Evolutionary conservation across 2,329 filamentous ascomycete genomes (phyloP).

Genomic region (Pseudopyricularia cyperi): DNA sequence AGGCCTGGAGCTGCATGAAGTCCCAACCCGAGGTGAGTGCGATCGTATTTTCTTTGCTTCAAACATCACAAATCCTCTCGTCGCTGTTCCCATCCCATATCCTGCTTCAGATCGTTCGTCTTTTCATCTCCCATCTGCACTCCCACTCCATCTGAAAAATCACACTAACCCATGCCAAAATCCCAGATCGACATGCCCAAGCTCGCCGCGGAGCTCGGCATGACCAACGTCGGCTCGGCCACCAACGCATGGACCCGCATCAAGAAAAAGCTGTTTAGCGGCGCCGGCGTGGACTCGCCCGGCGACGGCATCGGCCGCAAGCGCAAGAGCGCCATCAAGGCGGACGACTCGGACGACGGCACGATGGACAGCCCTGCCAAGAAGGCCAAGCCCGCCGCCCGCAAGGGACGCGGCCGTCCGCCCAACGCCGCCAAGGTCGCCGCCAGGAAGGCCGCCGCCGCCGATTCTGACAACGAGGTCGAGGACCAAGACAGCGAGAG

Average conservation of each 20-base stretch:
- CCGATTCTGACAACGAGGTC: background rate
- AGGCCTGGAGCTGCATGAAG: slow-evolving; percentile 14
- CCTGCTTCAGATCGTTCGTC: too few relatives aligned
- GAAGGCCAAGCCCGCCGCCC: background rate
- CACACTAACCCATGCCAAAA: background rate
- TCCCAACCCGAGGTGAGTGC: slow-evolving; percentile 11
- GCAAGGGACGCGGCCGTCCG: background rate
- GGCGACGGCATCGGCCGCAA: slow-evolving; percentile 1
- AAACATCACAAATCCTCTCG: background rate
- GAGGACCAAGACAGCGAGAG: background rate
- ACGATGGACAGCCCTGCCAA: background rate
- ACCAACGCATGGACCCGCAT: slow-evolving; percentile 12
- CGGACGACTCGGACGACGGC: background rate
- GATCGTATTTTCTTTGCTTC: background rate
- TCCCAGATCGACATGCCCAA: slow-evolving; percentile 12
- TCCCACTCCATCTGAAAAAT: too few relatives aligned
- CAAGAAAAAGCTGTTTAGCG: slow-evolving; percentile 14
- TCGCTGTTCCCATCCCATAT: background rate
- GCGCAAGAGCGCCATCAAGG: slow-evolving; percentile 9
- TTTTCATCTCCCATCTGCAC: too few relatives aligned
- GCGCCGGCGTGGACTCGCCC: slow-evolving; percentile 1
- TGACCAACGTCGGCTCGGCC: slow-evolving; percentile 12
- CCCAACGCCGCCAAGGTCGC: background rate
- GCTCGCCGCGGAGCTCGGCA: slow-evolving; percentile 10
- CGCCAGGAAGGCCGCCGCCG: background rate